Percentiles rank a stretch among this genome's conserved stretches.
Conservation (phyloP, 352 stramenopile genomes). For the Nothophytophthora sp. region DNA sequence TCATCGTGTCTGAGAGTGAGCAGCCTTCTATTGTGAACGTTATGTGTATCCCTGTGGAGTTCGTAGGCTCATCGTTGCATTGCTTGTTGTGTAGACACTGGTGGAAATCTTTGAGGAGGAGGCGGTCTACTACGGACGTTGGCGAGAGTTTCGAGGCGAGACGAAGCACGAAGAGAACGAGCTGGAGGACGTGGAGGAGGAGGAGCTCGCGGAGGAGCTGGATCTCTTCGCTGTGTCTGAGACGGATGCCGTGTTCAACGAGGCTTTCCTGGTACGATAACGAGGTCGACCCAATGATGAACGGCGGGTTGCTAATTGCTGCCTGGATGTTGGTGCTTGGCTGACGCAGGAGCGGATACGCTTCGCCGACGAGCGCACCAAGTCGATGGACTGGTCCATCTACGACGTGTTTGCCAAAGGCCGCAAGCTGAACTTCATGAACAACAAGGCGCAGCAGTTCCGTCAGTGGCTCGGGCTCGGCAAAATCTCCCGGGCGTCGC, state of each 20-base stretch:
- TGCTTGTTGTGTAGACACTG: slow-evolving; percentile 38
- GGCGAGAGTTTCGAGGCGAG: slow-evolving; percentile 79
- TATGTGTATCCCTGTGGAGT: background rate
- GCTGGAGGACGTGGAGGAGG: slow-evolving; percentile 78
- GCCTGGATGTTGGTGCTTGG: background rate
- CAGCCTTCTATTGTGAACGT: background rate
- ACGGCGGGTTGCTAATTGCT: background rate
- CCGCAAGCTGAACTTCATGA: slow-evolving; percentile 87
- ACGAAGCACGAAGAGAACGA: slow-evolving; percentile 82
- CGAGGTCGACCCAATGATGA: background rate
- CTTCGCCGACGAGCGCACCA: slow-evolving; percentile 83
- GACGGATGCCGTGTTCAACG: slow-evolving; percentile 74
- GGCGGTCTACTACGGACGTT: slow-evolving; percentile 83
- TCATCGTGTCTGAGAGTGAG: slow-evolving; percentile 54
- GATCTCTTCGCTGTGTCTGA: slow-evolving; percentile 84
- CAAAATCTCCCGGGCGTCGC: slow-evolving; percentile 66
- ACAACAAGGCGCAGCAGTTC: slow-evolving; percentile 63
- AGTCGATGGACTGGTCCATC: slow-evolving; percentile 80
- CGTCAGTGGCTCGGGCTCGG: slow-evolving; percentile 69
- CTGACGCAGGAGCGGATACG: slow-evolving; percentile 67
- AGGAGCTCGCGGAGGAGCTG: slow-evolving; percentile 83
- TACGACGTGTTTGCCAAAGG: slow-evolving; percentile 82
- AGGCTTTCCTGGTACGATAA: slow-evolving; percentile 56
- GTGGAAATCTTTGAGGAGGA: slow-evolving; percentile 80
- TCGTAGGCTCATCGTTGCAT: slow-evolving; percentile 1